A percentile compares a stretch with the other conserved stretches of the same genome.
These are phyloP conservation scores for Leccinum huronense DNA, from an alignment of 1,284 basidiomycete genomes.

Conservation along the genomic window DNA sequence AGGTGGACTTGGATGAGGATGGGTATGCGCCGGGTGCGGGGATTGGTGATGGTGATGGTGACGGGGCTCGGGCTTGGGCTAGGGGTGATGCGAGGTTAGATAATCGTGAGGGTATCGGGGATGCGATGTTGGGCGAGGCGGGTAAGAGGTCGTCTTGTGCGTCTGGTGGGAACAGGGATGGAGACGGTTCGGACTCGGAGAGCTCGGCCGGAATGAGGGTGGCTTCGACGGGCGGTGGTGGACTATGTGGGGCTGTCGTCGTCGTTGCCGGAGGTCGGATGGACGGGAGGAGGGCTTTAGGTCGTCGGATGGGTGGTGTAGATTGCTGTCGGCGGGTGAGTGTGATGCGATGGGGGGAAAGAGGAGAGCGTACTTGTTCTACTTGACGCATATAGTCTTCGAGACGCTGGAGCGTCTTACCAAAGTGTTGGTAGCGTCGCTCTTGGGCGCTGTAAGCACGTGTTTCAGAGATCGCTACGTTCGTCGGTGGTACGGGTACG, in stretches of 20 bases:
- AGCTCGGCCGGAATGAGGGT: conserved; percentile 28
- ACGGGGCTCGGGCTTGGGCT: neutral
- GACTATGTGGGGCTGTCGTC: conserved; percentile 1
- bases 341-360: too few relatives aligned
- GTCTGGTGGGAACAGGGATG: neutral
- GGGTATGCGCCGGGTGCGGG: neutral
- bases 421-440: conserved; percentile 46
- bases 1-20: neutral
- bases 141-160: conserved; percentile 23
- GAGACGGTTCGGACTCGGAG: conserved; percentile 1
- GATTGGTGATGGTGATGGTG: neutral
- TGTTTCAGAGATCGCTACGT: neutral
- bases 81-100: neutral
- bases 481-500: conserved; percentile 24
- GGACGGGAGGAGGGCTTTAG: conserved; percentile 38
- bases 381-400: conserved; percentile 50
- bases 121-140: conserved; percentile 10
- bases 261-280: conserved; percentile 31
- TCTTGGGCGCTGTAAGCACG: conserved; percentile 36
- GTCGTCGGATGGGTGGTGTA: conserved; percentile 40
- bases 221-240: conserved; percentile 21
- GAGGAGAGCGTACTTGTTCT: conserved; percentile 43
- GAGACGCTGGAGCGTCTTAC: conserved; percentile 50
- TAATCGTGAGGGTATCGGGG: neutral
- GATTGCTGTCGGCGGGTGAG: conserved; percentile 24